Evolutionary conservation across 2,329 filamentous ascomycete species (phyloP), one percentile per base, ranked within the genome.

Genomic region (Aspergillus ochraceoroseus): DNA sequence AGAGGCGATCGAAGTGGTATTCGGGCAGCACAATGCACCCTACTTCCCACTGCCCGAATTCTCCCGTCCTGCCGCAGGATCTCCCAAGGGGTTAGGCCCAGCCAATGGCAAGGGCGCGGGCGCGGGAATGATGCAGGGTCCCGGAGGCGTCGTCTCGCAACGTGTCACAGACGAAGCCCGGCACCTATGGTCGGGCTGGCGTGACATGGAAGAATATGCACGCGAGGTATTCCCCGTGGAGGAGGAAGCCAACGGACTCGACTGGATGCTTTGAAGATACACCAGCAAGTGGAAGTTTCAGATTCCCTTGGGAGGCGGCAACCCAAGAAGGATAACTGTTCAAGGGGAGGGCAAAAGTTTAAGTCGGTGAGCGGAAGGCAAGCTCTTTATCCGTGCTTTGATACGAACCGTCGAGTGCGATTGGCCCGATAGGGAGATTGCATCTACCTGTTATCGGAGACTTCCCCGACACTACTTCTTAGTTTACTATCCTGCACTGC

Each of bases 181-280:
- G 47, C 76, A 83, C 53, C 70, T 98, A 15, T 96, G 92, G 92
- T 87, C 94, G 60, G 92, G 88, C 3, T 87, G 87, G 52, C 76
- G 92, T 39, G 85, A 87, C 19, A 76, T 96, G 53, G 88, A 95
- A 61, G 92, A 96, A 65, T 98, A 96, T 62, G 90, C 90, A 1
- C 76, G 85, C 33, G 92, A 96, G 62, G 88, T 94, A 18, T 96
- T 96, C 56, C 87, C 87, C 0, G 76, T 95, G 8, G 92, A 98
- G 64, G 92, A 98, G 67, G 84, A 89, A 54, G 87, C 88, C 20
- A 96, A 96, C 61, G 90, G 90, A 4, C 70, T 92, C 58, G 87
- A 84, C 11, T 98, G 92, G 92, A 96, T 95, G 90, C 49, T 68
- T 37, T 68, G 44, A 57, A 48, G 43, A 47, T 19, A 28, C 37